Conservation (phyloP, 495 filamentous ascomycete genomes). For the Penicillium canariense region DNA sequence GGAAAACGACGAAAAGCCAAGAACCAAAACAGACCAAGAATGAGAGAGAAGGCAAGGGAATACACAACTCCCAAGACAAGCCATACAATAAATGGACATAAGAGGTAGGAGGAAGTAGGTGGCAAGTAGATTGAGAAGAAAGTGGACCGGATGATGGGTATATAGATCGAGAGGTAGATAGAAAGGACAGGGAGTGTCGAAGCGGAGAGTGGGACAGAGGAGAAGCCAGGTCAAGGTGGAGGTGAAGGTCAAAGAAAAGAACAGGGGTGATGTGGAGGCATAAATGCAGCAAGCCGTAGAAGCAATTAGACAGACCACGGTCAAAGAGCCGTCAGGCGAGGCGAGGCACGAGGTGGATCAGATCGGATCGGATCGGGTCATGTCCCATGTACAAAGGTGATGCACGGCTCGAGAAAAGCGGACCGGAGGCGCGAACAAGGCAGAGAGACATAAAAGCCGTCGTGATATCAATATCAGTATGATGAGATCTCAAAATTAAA, state of each 20-base stretch:
- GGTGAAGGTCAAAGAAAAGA: neutral
- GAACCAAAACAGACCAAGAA: constrained; percentile 16
- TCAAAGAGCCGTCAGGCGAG: neutral
- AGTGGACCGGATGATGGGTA: constrained; percentile 30
- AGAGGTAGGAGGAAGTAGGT: neutral
- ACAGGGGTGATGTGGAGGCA: neutral
- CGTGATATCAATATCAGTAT: too few species aligned
- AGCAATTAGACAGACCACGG: neutral
- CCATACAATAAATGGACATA: constrained; percentile 17
- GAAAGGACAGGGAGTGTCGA: constrained; percentile 1
- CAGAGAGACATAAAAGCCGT: too few species aligned
- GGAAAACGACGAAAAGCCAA: constrained; percentile 1
- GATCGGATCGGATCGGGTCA: too few species aligned
- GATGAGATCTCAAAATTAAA: too few species aligned
- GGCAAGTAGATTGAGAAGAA: constrained; percentile 2
- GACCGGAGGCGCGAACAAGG: too few species aligned
- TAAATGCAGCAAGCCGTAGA: neutral
- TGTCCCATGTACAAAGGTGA: too few species aligned
- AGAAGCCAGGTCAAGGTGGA: neutral
- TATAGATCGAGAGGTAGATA: constrained; percentile 13
- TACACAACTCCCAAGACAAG: constrained; percentile 25
- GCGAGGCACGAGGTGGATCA: too few species aligned
- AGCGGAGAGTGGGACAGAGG: neutral
- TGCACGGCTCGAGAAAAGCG: too few species aligned
- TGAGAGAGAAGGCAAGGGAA: constrained; percentile 17